Conservation (phyloP, 2,329 filamentous ascomycete species). For the Alternaria triticina region DNA sequence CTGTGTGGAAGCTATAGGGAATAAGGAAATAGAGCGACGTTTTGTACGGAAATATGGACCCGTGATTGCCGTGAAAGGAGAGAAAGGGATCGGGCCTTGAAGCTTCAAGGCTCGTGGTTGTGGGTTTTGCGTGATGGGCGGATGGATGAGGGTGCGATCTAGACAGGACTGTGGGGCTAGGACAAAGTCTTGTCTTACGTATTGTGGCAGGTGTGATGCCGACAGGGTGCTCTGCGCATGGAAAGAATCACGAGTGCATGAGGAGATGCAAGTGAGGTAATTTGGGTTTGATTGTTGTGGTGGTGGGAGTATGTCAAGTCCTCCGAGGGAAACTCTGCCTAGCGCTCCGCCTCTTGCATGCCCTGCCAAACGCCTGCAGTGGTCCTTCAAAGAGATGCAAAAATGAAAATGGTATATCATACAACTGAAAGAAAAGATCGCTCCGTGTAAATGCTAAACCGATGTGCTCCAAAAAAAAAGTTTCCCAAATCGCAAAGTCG, state of each 20-base stretch:
- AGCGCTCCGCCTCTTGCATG: not conserved
- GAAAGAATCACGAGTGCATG: not conserved
- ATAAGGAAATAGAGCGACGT: constrained; percentile 6
- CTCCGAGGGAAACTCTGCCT: constrained; percentile 1
- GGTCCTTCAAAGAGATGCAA: not conserved
- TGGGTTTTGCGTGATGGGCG: not conserved
- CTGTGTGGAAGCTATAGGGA: not conserved
- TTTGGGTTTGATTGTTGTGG: not conserved
- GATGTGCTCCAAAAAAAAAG: not conserved
- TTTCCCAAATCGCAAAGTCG: not conserved
- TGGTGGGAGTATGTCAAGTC: not conserved
- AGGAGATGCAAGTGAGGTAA: not conserved
- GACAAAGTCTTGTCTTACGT: constrained; percentile 6
- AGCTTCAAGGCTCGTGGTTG: not conserved
- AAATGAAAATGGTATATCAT: constrained; percentile 9
- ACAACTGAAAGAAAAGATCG: constrained; percentile 3
- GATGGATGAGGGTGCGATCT: constrained; percentile 6
- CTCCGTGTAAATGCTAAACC: constrained; percentile 15
- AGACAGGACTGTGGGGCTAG: constrained; percentile 8
- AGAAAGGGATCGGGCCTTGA: not conserved
- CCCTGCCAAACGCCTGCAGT: constrained; percentile 8
- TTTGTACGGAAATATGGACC: not conserved
- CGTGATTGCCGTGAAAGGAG: constrained; percentile 1
- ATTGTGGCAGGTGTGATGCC: not conserved
- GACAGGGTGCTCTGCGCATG: not conserved